Base-by-base conservation (phyloP, 108 stramenopile genomes). In the Pinguiococcus pyrenoidosus region DNA sequence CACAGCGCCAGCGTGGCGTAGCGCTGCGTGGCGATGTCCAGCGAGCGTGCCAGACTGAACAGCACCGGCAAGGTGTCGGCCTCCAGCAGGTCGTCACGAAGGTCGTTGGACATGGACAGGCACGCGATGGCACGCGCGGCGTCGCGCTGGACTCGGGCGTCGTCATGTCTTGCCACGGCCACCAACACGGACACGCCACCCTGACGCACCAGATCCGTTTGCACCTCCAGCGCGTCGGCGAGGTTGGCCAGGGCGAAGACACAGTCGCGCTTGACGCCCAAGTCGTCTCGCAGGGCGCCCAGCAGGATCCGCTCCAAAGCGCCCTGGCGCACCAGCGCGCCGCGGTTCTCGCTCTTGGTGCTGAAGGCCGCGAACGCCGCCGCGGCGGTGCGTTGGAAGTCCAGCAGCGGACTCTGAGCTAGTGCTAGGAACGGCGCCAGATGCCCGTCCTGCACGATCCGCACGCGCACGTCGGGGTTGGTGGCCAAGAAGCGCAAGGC, bases 341-440 rank as follows among this genome's bases (percentile, higher is more conserved):
- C 65, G 40, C 65, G 74, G 59, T 81, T 82, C 51, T 70, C 61
- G 39, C 75, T 56, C 55, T 62, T 73, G 24, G 80, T 48, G 13
- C 77, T 73, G 73, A 84, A 80, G 32, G 71, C 62, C 28, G 80
- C 74, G 27, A 84, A 66, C 5, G 83, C 71, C 25, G 81, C 77
- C 3, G 83, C 75, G n/a, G 80, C 78, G n/a, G 79, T 76, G 40
- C 83, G 74, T 61, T 77, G 78, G 55, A 69, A 84, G 45, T 84
- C 83, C 18, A 82, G 44, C 21, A 78, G 49, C 9, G 68, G 66
- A 22, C 72, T 70, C 40, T 63, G 59, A 13, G 80, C 80, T 7
- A 80, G 44, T 6, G 62, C 67, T 26, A 79, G 36, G 43, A 78
- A 83, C 3, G 78, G 65, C 21, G 54, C 34, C 39, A 82, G 43